Evolutionary conservation across 2,329 filamentous ascomycete genomes (phyloP).

Genomic region (Phyllachora maydis): DNA sequence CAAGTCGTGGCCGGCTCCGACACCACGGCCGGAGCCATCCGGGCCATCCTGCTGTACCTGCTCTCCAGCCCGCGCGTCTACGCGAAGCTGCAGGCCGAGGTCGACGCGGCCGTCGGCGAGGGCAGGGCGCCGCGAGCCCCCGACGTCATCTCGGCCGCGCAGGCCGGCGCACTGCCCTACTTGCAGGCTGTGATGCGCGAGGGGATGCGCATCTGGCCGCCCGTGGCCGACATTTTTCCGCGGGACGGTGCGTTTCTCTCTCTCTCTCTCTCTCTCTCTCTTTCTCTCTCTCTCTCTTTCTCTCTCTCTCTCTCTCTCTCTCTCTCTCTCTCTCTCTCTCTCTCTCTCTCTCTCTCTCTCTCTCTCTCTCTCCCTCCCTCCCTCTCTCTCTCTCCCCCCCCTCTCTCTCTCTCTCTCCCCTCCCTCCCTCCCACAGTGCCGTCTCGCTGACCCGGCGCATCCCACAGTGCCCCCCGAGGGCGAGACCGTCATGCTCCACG

Average conservation of each 20-base stretch:
- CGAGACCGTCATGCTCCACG: conserved; percentile 10
- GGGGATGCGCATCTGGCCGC: conserved; percentile 10
- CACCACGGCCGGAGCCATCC: conserved; percentile 1
- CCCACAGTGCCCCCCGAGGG: neutral
- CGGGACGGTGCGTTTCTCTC: too few relatives aligned
- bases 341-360: too few relatives aligned
- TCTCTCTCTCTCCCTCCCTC: too few relatives aligned
- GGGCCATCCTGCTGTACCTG: conserved; percentile 1
- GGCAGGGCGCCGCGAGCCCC: neutral
- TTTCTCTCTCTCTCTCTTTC: too few relatives aligned
- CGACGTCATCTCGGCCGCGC: conserved; percentile 1
- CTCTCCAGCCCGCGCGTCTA: neutral
- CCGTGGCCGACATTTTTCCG: too few relatives aligned
- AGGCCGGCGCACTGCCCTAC: conserved; percentile 17
- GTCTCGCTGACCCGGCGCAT: neutral
- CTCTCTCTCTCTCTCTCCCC: too few relatives aligned
- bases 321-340: too few relatives aligned
- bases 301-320: too few relatives aligned
- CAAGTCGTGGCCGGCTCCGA: conserved; percentile 1
- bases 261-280: too few relatives aligned
- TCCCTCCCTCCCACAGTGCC: too few relatives aligned
- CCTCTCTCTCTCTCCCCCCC: too few relatives aligned
- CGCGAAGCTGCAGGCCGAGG: conserved; percentile 1
- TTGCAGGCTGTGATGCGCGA: conserved; percentile 15
- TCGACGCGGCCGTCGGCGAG: conserved; percentile 1